Evolutionary conservation across 768 basidiomycete species (phyloP), one percentile per base, ranked within the genome.

Genomic region (Naganishia randhawae): DNA sequence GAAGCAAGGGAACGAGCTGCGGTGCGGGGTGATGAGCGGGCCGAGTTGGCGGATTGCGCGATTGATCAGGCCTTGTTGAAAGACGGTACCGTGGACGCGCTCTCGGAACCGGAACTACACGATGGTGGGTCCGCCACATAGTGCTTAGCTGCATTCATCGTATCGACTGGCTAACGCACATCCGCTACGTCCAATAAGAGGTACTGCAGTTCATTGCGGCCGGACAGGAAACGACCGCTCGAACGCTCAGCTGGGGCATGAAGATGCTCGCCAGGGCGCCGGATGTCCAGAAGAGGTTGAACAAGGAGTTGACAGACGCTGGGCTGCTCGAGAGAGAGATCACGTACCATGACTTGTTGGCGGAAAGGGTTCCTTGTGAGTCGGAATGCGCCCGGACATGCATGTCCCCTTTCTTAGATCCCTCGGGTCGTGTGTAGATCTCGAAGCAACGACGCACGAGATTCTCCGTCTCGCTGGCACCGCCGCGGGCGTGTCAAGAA

Each of bases 381-480:
- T 52, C n/a, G n/a, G n/a, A n/a, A n/a, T n/a, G 19, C 53, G 9
- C 7, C 17, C 53, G 27, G 19, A 19, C 19, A 50, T 19, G 19
- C 7, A 19, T 19, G 10, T 10, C 41, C 10, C 41, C 19, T 42
- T 10, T 42, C 41, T 42, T 42, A 10, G 41, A 19, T 10, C 41
- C 41, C 19, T 42, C 11, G 11, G 14, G 27, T 25, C 11, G 32
- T 39, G 2, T 31, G 71, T 73, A 37, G 76, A 78, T 42, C 73
- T 78, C 39, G 77, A 78, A 62, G 77, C 77, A 16, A 74, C 76
- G 1, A 72, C 73, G 0, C 63, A 71, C 31, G 77, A 78, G 64
- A 67, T 71, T 0, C 57, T 78, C 37, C 65, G 77, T 42, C 52
- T 76, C 17, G 71, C 73, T 10, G 65, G 73, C 7, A 74, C 74